phyloP scores from a whole-genome alignment of 495 filamentous ascomycete genomes.

The Aspergillus ostianus region DNA sequence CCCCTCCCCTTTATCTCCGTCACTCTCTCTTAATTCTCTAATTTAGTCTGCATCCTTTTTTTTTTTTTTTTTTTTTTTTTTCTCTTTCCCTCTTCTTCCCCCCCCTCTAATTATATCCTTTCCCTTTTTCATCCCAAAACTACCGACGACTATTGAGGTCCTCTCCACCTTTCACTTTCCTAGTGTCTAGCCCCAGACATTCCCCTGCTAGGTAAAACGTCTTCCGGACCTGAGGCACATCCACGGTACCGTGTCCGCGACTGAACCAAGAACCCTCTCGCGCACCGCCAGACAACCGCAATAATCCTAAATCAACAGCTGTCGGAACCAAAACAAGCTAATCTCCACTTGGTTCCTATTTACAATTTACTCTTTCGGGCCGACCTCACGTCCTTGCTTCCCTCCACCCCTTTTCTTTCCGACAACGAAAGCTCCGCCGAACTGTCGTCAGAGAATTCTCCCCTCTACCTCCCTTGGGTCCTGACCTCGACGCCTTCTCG shows the following conservation, averaged over 20 bases:
- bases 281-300: neutral
- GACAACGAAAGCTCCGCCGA: neutral
- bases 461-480: neutral
- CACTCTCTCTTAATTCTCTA: conserved; percentile 4
- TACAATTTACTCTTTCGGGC: conserved; percentile 41
- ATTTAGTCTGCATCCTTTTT: neutral
- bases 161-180: conserved; percentile 2
- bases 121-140: neutral
- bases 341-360: conserved; percentile 31
- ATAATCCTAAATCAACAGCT: neutral
- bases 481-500: neutral
- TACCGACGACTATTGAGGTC: neutral
- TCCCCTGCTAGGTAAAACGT: neutral
- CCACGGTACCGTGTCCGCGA: conserved; percentile 22
- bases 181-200: neutral
- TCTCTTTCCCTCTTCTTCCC: neutral
- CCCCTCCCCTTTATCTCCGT: conserved; percentile 1
- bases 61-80: too few species aligned
- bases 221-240: conserved; percentile 11
- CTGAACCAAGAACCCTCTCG: neutral
- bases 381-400: conserved; percentile 9
- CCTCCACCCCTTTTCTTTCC: conserved; percentile 7
- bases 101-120: neutral
- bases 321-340: conserved; percentile 6
- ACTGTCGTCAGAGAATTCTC: neutral